These are phyloP conservation scores for Aquanectria penicillioides DNA, from an alignment of 2,329 filamentous ascomycete genomes.

Conservation along the genomic window DNA sequence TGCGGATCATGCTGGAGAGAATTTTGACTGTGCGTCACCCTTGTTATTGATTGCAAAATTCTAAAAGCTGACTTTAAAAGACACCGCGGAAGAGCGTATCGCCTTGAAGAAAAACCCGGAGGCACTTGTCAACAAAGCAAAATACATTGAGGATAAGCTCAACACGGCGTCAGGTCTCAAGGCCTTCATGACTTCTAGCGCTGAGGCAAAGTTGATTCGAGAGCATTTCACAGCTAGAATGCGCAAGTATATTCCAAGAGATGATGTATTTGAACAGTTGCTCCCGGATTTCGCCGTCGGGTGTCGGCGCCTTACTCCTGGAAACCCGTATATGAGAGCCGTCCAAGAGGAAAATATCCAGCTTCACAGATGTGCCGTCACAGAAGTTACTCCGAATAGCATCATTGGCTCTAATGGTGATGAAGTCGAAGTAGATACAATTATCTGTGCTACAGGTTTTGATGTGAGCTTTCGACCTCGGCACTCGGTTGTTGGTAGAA, in stretches of 20 bases:
- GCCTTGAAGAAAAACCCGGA: background rate
- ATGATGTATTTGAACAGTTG: background rate
- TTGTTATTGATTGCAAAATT: background rate
- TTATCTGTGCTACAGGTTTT: background rate
- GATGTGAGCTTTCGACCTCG: constrained; percentile 3
- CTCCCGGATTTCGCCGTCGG: constrained; percentile 14
- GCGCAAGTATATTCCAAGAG: background rate
- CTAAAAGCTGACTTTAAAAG: background rate
- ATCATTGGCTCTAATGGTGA: background rate
- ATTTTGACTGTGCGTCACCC: constrained; percentile 3
- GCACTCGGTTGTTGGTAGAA: background rate
- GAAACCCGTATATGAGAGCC: constrained; percentile 11
- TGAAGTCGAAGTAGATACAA: background rate
- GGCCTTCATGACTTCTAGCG: constrained; percentile 9
- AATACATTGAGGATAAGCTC: constrained; percentile 6
- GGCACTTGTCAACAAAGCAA: constrained; percentile 1
- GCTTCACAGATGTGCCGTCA: constrained; percentile 1
- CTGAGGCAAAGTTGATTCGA: constrained; percentile 1
- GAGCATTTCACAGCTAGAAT: constrained; percentile 8
- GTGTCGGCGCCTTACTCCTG: constrained; percentile 8
- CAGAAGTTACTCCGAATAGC: background rate
- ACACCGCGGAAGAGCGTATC: background rate
- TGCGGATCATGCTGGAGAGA: constrained; percentile 6
- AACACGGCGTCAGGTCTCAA: background rate
- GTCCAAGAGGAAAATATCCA: background rate